Evolutionary conservation across 495 filamentous ascomycete species (phyloP).

Genomic region (Xylaria castorea): DNA sequence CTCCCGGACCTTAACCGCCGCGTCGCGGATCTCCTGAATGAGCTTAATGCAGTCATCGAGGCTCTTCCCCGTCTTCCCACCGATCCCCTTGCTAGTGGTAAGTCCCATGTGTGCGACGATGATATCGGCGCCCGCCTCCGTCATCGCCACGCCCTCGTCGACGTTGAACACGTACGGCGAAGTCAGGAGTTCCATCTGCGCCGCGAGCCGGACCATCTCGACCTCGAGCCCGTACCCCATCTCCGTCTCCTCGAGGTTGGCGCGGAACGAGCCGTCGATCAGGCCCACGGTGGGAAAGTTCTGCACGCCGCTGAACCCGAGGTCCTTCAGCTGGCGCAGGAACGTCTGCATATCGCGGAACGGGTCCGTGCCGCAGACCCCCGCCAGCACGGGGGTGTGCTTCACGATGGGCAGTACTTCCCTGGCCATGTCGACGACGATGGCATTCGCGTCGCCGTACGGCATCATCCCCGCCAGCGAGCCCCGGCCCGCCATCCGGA

Average conservation of each 20-base stretch:
- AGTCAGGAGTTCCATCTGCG: conserved; percentile 64
- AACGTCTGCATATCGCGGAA: conserved; percentile 66
- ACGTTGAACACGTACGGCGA: conserved; percentile 73
- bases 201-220: conserved; percentile 65
- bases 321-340: conserved; percentile 59
- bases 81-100: conserved; percentile 69
- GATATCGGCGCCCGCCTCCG: conserved; percentile 68
- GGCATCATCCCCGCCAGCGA: conserved; percentile 76
- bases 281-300: conserved; percentile 78
- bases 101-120: conserved; percentile 74
- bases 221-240: conserved; percentile 72
- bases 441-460: conserved; percentile 73
- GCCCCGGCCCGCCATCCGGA: conserved; percentile 74
- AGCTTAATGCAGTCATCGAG: conserved; percentile 65
- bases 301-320: conserved; percentile 72
- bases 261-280: conserved; percentile 70
- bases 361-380: conserved; percentile 72
- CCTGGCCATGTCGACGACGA: conserved; percentile 70
- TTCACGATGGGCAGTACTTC: conserved; percentile 67
- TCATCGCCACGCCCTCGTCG: conserved; percentile 65
- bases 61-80: conserved; percentile 63
- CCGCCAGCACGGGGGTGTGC: conserved; percentile 67
- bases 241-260: conserved; percentile 72
- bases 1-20: conserved; percentile 56
- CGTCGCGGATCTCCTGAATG: conserved; percentile 69